Base-by-base conservation (phyloP, 2,329 filamentous ascomycete genomes). In the Fusarium humuli region DNA sequence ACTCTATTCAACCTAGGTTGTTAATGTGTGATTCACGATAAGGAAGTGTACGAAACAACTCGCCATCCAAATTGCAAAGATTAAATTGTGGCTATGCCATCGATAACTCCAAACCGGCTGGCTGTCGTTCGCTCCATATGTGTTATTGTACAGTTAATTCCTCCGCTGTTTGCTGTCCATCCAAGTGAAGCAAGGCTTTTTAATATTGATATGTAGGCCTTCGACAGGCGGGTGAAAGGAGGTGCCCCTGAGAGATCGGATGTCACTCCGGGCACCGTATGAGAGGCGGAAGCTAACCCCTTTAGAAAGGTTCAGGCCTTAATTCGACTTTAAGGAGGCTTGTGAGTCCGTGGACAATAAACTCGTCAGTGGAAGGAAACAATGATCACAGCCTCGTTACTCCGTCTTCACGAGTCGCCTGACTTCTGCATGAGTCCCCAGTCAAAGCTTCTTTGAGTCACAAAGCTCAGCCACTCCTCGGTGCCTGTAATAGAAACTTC, bases 401-500 rank as follows among this genome's bases (percentile, higher is more conserved):
- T 37, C 16, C 13, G 16, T n/a, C 41, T 20, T 27, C 18, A 9
- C 20, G 18, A 29, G 12, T 37, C 60, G 56, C 55, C 57, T 42
- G 34, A 41, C 14, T 22, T 59, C 47, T 32, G 9, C 13, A 9
- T 44, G 14, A 27, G 42, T 48, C 40, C 29, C 32, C 29, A 20
- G 11, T 45, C 53, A 48, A 32, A 23, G 49, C 54, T 52, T 42
- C 40, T 54, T 30, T 54, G 66, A 68, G 54, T 70, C 66, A 65
- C 50, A 27, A 49, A 30, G 7, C 20, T 22, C 23, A 47, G 42
- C 23, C 37, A 32, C 37, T 44, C 20, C 41, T 48, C 16, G 13
- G 45, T 46, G 66, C 60, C 57, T 44, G 10, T 44, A 47, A 25
- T 29, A 14, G 12, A 16, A 22, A 40, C 16, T 10, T 13, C 22